Base-by-base conservation (phyloP, 163 green algal genomes). In the Scenedesmus sp. region DNA sequence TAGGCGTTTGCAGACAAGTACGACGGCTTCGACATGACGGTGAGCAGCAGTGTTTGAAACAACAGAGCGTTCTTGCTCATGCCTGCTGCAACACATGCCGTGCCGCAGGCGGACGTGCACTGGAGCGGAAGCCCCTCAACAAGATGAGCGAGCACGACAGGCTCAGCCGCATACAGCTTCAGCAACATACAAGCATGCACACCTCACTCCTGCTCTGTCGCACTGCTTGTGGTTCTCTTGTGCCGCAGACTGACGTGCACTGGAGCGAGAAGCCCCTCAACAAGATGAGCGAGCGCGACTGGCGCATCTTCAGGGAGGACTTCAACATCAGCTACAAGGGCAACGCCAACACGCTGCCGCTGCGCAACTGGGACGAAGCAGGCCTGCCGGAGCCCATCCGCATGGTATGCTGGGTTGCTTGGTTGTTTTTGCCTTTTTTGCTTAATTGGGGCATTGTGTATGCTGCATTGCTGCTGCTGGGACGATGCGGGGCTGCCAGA, bases 261-360 rank as follows among this genome's bases (percentile, higher is more conserved):
- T 99, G 98, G 98, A 97, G 92, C 2, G 97, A 99, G 77, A 99
- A 99, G 96, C 67, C 91, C 55, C 93, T 97, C 67, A 93, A 96
- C 1, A 91, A 96, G 23, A 99, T 99, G 97, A 98, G 96, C 56
- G 97, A 99, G 93, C 95, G 98, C 55, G 98, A 99, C 96, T 99
- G 98, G 98, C 97, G 98, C 94, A 99, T 99, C 95, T 99, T 99
- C 96, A 95, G 97, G 20, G 98, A 99, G 93, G 98, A 99, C 94
- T 99, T 99, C 96, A 99, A 96, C 96, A 99, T 99, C 86, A 92
- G 93, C 46, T 99, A 98, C 96, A 99, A 99, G 93, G 96, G 95
- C 91, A 93, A 88, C 93, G 93, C 94, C 67, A 92, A 84, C 10
- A 88, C 92, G 34, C 92, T 97, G 92, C 98, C 98, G 46, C 96